These are phyloP conservation scores for Immersiporthe knoxdaviesiana DNA, from an alignment of 2,329 filamentous ascomycete species.

Conservation along the genomic window DNA sequence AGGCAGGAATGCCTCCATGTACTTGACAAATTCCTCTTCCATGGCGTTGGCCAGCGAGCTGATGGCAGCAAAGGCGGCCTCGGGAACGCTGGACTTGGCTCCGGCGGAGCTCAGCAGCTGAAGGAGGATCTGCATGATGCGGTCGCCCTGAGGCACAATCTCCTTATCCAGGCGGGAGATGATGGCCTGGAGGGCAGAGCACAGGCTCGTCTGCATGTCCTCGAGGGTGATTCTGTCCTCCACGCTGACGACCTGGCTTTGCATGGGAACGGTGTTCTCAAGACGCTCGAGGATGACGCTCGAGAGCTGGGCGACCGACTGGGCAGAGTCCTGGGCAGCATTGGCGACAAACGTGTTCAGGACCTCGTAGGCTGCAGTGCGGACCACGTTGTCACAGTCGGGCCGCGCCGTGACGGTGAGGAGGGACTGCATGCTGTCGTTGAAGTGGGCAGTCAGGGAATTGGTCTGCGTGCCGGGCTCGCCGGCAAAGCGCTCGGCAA, in stretches of 20 bases:
- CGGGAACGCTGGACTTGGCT: conserved; percentile 89
- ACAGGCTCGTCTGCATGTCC: conserved; percentile 96
- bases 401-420: conserved; percentile 81
- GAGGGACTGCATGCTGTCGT: conserved; percentile 84
- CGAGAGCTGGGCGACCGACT: conserved; percentile 78
- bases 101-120: conserved; percentile 78
- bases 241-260: conserved; percentile 91
- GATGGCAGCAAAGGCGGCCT: conserved; percentile 89
- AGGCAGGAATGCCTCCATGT: conserved; percentile 93
- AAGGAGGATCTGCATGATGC: conserved; percentile 88
- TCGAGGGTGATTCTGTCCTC: conserved; percentile 95
- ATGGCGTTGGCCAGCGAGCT: conserved; percentile 89
- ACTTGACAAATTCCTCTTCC: conserved; percentile 91
- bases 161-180: conserved; percentile 90
- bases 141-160: conserved; percentile 85
- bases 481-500: conserved; percentile 92
- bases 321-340: conserved; percentile 82
- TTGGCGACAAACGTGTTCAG: conserved; percentile 93
- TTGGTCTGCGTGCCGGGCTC: conserved; percentile 79
- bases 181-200: conserved; percentile 88
- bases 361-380: conserved; percentile 96
- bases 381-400: conserved; percentile 84
- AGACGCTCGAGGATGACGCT: conserved; percentile 89
- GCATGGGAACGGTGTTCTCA: conserved; percentile 86
- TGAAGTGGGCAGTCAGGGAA: conserved; percentile 87